Evolutionary conservation across 2,329 filamentous ascomycete species (phyloP).

Genomic region (Penicillium sp.): DNA sequence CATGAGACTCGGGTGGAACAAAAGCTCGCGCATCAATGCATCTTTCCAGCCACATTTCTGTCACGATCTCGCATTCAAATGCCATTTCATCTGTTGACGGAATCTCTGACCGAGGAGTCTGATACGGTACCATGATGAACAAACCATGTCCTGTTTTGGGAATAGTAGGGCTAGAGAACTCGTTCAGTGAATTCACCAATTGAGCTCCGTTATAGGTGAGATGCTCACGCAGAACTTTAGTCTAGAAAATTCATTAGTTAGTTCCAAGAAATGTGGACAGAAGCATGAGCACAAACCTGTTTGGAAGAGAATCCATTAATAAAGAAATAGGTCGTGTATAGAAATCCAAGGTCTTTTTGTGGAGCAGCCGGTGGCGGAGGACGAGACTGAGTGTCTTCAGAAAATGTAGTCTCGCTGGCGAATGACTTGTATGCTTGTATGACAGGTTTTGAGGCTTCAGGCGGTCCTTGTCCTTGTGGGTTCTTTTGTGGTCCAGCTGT

Average conservation of each 20-base stretch:
- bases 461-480: constrained; percentile 15
- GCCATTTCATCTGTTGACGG: constrained; percentile 35
- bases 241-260: constrained; percentile 22
- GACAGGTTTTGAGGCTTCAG: constrained; percentile 13
- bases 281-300: constrained; percentile 36
- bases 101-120: constrained; percentile 25
- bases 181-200: constrained; percentile 28
- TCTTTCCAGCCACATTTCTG: constrained; percentile 86
- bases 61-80: constrained; percentile 51
- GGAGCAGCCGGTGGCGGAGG: constrained; percentile 12
- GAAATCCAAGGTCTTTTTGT: constrained; percentile 43
- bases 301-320: constrained; percentile 52
- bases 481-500: constrained; percentile 22
- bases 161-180: constrained; percentile 29
- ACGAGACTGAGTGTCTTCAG: constrained; percentile 20
- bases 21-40: constrained; percentile 71
- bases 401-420: constrained; percentile 31
- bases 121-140: constrained; percentile 37
- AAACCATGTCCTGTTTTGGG: constrained; percentile 28
- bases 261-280: background rate
- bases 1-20: constrained; percentile 59
- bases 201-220: constrained; percentile 36
- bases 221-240: constrained; percentile 33
- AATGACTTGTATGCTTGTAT: constrained; percentile 33
- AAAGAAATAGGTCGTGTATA: constrained; percentile 48